Evolutionary conservation across 2,329 filamentous ascomycete species (phyloP).

Genomic region (Pseudogymnoascus sp.): DNA sequence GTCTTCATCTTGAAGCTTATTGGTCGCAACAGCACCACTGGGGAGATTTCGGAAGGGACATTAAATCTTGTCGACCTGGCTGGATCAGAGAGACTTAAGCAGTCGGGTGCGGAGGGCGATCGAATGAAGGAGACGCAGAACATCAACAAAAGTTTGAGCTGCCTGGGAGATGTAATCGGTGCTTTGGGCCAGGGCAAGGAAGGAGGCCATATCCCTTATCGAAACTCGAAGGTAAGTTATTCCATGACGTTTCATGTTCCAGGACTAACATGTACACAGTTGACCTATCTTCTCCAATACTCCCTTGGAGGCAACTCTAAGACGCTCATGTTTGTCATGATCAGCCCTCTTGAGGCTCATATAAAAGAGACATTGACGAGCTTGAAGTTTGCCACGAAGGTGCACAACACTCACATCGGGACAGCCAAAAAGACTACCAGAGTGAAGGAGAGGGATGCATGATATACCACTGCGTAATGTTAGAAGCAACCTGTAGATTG

Average conservation of each 20-base stretch:
- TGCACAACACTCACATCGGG: constrained; percentile 86
- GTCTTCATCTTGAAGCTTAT: constrained; percentile 84
- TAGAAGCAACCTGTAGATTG: neutral
- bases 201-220: constrained; percentile 77
- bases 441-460: constrained; percentile 25
- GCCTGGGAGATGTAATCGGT: constrained; percentile 88
- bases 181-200: constrained; percentile 78
- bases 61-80: constrained; percentile 94
- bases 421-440: constrained; percentile 72
- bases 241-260: neutral
- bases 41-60: constrained; percentile 82
- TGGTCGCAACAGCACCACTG: constrained; percentile 61
- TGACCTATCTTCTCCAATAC: constrained; percentile 92
- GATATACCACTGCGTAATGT: neutral
- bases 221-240: constrained; percentile 73
- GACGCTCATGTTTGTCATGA: constrained; percentile 99
- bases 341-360: constrained; percentile 83
- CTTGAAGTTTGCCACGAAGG: constrained; percentile 91
- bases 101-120: constrained; percentile 78
- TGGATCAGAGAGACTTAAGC: constrained; percentile 82
- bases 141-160: constrained; percentile 92
- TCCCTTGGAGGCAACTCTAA: constrained; percentile 92
- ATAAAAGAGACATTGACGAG: constrained; percentile 89
- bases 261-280: constrained; percentile 34
- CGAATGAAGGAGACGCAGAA: constrained; percentile 89